These are phyloP conservation scores for Hibiscus trionum DNA, from an alignment of 345 rosid genomes.

Conservation along the genomic window DNA sequence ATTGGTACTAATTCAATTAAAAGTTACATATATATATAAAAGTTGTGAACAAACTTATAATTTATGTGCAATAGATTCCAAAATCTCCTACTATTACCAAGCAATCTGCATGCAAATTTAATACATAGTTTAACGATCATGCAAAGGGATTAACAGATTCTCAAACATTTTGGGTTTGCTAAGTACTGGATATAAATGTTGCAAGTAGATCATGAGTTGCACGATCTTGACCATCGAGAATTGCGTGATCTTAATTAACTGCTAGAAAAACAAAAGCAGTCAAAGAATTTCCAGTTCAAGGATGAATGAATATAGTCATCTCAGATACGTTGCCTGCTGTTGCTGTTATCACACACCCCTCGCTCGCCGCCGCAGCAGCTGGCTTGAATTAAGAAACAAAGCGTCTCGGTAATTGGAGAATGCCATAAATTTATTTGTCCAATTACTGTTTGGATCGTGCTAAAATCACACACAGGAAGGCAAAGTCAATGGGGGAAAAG, in stretches of 20 bases:
- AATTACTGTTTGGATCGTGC: slow-evolving; percentile 6
- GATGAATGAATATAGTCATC: neutral
- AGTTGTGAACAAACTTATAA: too few relatives aligned
- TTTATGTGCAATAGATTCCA: neutral
- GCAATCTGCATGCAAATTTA: neutral
- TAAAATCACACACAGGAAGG: neutral
- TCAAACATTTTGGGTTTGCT: neutral
- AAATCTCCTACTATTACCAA: neutral
- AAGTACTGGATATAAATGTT: neutral
- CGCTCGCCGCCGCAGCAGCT: neutral
- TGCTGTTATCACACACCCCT: neutral
- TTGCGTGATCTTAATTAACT: neutral
- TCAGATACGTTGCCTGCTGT: neutral
- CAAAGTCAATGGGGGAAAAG: slow-evolving; percentile 19
- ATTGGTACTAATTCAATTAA: too few relatives aligned
- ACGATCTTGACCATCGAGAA: too few relatives aligned
- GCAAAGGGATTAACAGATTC: neutral
- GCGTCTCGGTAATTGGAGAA: slow-evolving; percentile 3
- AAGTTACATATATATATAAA: too few relatives aligned
- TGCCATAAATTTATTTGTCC: slow-evolving; percentile 11
- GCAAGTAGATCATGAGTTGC: neutral
- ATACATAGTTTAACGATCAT: neutral
- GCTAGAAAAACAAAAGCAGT: neutral
- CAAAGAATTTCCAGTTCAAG: neutral
- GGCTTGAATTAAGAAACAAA: neutral